phyloP scores from a whole-genome alignment of 805 yeast genomes.

The Candida chilensis region DNA sequence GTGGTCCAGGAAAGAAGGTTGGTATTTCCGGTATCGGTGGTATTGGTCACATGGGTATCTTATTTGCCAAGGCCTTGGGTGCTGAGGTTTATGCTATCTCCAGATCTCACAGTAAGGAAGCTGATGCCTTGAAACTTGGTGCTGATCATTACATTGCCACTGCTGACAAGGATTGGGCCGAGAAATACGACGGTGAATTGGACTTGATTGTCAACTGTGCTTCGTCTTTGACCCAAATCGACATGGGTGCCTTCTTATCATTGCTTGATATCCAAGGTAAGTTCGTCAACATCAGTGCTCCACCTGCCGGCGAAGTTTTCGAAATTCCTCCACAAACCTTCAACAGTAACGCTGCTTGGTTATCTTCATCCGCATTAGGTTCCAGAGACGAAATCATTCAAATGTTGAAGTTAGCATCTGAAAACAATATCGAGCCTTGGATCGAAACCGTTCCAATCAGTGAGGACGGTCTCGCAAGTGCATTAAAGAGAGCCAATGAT shows the following conservation, averaged over 20 bases:
- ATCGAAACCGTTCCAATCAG: constrained; percentile 48
- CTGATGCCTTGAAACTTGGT: constrained; percentile 43
- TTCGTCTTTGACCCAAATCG: not conserved
- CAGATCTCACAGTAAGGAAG: constrained; percentile 38
- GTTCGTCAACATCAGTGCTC: constrained; percentile 4
- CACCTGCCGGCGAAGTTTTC: constrained; percentile 1
- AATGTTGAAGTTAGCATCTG: constrained; percentile 30
- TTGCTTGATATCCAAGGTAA: not conserved
- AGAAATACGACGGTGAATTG: constrained; percentile 8
- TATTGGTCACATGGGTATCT: constrained; percentile 55
- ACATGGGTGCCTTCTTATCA: not conserved
- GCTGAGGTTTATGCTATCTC: constrained; percentile 55
- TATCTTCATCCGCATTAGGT: not conserved
- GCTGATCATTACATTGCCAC: constrained; percentile 49
- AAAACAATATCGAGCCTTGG: constrained; percentile 53
- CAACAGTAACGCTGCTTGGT: not conserved
- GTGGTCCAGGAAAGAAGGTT: constrained; percentile 30
- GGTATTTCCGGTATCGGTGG: constrained; percentile 64
- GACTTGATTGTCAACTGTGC: constrained; percentile 5
- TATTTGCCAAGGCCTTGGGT: constrained; percentile 53
- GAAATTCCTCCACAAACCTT: constrained; percentile 2
- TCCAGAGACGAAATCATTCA: constrained; percentile 1
- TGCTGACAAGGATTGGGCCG: constrained; percentile 17
- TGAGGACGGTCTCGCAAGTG: constrained; percentile 43
- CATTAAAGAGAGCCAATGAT: constrained; percentile 40